Conservation (phyloP, 2,329 filamentous ascomycete genomes). For the Nothopassalora personata region DNA sequence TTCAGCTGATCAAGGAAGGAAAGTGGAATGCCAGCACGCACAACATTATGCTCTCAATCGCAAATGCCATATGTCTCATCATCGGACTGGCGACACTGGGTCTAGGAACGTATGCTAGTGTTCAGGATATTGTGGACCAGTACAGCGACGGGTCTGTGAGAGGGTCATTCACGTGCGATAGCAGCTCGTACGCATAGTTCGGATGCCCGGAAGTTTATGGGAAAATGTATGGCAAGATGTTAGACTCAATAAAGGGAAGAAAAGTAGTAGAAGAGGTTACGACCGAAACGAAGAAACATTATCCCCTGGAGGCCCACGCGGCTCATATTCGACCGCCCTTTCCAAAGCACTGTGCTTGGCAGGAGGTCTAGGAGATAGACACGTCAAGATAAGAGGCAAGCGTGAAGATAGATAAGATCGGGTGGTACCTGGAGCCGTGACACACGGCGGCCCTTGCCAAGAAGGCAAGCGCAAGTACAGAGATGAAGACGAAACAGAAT, state of each 20-base stretch:
- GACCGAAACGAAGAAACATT: background rate
- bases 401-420: background rate
- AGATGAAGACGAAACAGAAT: background rate
- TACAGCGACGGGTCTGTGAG: slow-evolving; percentile 37
- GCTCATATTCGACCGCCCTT: background rate
- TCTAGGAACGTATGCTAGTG: slow-evolving; percentile 42
- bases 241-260: background rate
- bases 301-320: background rate
- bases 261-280: background rate
- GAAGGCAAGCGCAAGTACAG: background rate
- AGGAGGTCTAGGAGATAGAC: background rate
- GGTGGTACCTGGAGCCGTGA: background rate
- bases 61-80: slow-evolving; percentile 42
- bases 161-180: slow-evolving; percentile 38
- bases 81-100: slow-evolving; percentile 31
- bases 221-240: background rate
- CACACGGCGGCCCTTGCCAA: background rate
- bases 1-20: slow-evolving; percentile 44
- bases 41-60: slow-evolving; percentile 42
- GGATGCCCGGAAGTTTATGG: background rate
- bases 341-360: background rate
- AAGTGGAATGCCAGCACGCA: slow-evolving; percentile 43
- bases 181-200: background rate
- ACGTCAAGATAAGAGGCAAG: background rate
- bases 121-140: slow-evolving; percentile 41